Evolutionary conservation across 2,329 filamentous ascomycete species (phyloP).

Genomic region (Alternaria atra): DNA sequence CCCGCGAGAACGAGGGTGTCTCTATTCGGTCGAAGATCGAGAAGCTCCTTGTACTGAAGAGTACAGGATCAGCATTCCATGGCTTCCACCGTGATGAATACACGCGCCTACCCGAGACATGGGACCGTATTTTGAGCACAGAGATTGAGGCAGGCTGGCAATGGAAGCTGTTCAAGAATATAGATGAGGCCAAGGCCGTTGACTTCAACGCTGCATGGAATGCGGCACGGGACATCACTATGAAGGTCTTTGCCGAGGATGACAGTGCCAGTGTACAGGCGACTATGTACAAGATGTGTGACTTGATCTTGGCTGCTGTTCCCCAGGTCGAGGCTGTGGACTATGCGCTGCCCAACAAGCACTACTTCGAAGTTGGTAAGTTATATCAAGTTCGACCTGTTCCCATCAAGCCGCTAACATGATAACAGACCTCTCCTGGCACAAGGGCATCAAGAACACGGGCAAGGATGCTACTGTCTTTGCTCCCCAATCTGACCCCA

Average conservation of each 20-base stretch:
- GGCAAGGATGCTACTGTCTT: constrained; percentile 96
- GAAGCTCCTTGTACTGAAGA: constrained; percentile 90
- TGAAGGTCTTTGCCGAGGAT: constrained; percentile 90
- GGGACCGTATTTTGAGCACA: constrained; percentile 94
- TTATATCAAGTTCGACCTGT: constrained; percentile 24
- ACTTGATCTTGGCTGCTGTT: constrained; percentile 80
- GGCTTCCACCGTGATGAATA: constrained; percentile 93
- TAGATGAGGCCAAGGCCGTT: constrained; percentile 72
- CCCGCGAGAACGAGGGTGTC: constrained; percentile 72
- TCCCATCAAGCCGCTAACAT: constrained; percentile 17
- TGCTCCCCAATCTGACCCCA: constrained; percentile 89
- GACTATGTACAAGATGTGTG: constrained; percentile 99
- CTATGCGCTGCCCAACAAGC: constrained; percentile 94
- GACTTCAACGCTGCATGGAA: constrained; percentile 83
- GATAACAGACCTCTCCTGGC: constrained; percentile 85
- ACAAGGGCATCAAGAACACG: constrained; percentile 93
- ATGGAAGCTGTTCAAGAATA: constrained; percentile 75
- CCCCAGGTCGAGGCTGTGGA: constrained; percentile 76
- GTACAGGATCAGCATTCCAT: constrained; percentile 95
- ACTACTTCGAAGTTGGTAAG: constrained; percentile 95
- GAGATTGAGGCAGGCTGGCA: constrained; percentile 88
- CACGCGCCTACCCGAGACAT: constrained; percentile 88
- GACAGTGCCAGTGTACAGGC: constrained; percentile 92
- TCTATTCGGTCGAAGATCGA: constrained; percentile 79
- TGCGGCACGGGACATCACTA: constrained; percentile 81